These are phyloP conservation scores for Chaetoceros muelleri DNA, from an alignment of 108 stramenopile species.

Conservation along the genomic window DNA sequence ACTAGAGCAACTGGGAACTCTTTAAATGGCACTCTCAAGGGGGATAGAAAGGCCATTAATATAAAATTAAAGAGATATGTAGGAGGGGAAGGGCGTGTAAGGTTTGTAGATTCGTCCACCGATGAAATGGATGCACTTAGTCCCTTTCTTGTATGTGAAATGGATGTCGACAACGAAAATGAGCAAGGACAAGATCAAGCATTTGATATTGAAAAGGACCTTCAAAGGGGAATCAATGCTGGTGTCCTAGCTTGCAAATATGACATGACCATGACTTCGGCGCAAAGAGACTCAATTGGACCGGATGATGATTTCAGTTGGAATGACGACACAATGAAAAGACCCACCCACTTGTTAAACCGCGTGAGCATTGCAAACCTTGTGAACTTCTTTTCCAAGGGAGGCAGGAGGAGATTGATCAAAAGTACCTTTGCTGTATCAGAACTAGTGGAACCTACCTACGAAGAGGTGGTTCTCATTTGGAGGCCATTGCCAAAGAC, in stretches of 20 bases:
- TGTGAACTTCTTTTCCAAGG: conserved; percentile 48
- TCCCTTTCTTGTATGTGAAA: conserved; percentile 46
- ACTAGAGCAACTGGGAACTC: neutral
- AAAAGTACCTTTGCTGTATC: conserved; percentile 36
- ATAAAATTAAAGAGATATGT: neutral
- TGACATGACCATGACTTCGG: conserved; percentile 11
- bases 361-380: conserved; percentile 63
- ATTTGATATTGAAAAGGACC: neutral
- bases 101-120: neutral
- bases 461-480: conserved; percentile 68
- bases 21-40: neutral
- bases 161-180: conserved; percentile 8
- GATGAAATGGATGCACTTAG: conserved; percentile 33
- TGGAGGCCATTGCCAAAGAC: conserved; percentile 42
- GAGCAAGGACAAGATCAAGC: conserved; percentile 1
- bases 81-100: neutral
- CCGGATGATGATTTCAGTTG: too few relatives aligned
- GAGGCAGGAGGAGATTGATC: conserved; percentile 39
- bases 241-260: conserved; percentile 29
- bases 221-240: conserved; percentile 12
- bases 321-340: too few relatives aligned
- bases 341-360: conserved; percentile 47
- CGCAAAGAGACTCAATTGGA: neutral
- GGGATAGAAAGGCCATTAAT: neutral
- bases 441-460: conserved; percentile 69